Base-by-base conservation (phyloP, 2,329 filamentous ascomycete genomes). In the Onygenales sp. region DNA sequence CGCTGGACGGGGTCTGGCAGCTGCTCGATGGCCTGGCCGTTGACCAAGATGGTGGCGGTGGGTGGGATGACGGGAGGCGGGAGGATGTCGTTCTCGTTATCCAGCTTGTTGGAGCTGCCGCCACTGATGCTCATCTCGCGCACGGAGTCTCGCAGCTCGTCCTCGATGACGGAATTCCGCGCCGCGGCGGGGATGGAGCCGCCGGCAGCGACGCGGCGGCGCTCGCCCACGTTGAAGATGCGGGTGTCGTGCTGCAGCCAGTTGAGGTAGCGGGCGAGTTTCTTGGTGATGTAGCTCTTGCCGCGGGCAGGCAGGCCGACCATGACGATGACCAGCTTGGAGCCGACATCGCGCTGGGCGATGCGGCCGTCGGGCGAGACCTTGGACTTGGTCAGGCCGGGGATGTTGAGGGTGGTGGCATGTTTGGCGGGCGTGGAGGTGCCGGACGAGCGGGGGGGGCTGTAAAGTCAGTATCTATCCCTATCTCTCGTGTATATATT, bases 201-300 rank as follows among this genome's bases (percentile, higher is more conserved):
- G 49, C 86, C 74, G 32, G 78, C 86, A 43, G 86, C 87, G 49
- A 91, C 82, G 62, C 93, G 85, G 62, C 93, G 81, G 64, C 90
- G 81, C 70, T 95, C 92, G 56, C 93, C 93, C 39, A 98, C 93
- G 64, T 98, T 98, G 81, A 98, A 98, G 62, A 98, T 96, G 60
- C 80, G 82, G 10, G 91, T 93, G 64, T 95, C 88, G 71, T 98
- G 92, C 66, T 98, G 93, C 64, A 96, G 84, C 93, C 93, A 98
- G 49, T 94, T 92, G 49, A 98, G 75, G 67, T 97, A 98, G 57
- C 93, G 82, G 55, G 93, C 87, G 58, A 98, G 81, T 74, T 98
- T 98, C 77, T 97, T 97, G 57, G 93, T 97, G 64, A 98, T 95
- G 72, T 98, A 98, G 52, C 91, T 96, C 74, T 98, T 98, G 67